phyloP scores from a whole-genome alignment of 2,329 filamentous ascomycete genomes.

The Achaetomium macrosporum region DNA sequence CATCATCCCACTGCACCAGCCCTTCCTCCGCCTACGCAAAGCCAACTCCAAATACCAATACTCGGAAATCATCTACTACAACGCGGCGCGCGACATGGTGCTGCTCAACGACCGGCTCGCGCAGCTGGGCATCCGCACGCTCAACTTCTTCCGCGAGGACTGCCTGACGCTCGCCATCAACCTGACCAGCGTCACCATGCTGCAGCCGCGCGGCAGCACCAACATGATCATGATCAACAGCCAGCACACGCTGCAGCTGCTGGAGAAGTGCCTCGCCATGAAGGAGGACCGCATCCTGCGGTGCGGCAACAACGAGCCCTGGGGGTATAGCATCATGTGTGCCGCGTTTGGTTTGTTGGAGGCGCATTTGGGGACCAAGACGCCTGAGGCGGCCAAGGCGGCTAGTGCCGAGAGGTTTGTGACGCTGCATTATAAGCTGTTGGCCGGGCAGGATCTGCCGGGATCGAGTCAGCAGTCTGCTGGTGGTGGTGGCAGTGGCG shows the following conservation, averaged over 20 bases:
- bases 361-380: slow-evolving; percentile 53
- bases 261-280: slow-evolving; percentile 55
- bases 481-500: not conserved
- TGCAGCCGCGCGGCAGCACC: slow-evolving; percentile 52
- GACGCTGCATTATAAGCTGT: slow-evolving; percentile 51
- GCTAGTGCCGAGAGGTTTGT: slow-evolving; percentile 55
- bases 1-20: slow-evolving; percentile 56
- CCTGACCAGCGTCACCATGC: slow-evolving; percentile 54
- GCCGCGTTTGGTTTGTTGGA: slow-evolving; percentile 54
- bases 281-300: slow-evolving; percentile 56
- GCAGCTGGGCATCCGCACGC: slow-evolving; percentile 51
- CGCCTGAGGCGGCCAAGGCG: slow-evolving; percentile 51
- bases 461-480: slow-evolving; percentile 14
- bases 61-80: slow-evolving; percentile 59
- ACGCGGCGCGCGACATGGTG: slow-evolving; percentile 55
- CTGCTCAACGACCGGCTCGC: slow-evolving; percentile 56
- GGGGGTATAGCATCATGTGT: slow-evolving; percentile 60
- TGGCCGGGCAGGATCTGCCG: slow-evolving; percentile 46
- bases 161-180: slow-evolving; percentile 55
- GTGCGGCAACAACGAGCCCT: slow-evolving; percentile 59
- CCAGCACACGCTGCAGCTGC: slow-evolving; percentile 53
- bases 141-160: slow-evolving; percentile 57
- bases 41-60: slow-evolving; percentile 57
- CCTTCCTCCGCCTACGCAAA: slow-evolving; percentile 54
- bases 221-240: slow-evolving; percentile 60